Conservation (phyloP, 2,329 filamentous ascomycete genomes). For the Leptographium procerum region DNA sequence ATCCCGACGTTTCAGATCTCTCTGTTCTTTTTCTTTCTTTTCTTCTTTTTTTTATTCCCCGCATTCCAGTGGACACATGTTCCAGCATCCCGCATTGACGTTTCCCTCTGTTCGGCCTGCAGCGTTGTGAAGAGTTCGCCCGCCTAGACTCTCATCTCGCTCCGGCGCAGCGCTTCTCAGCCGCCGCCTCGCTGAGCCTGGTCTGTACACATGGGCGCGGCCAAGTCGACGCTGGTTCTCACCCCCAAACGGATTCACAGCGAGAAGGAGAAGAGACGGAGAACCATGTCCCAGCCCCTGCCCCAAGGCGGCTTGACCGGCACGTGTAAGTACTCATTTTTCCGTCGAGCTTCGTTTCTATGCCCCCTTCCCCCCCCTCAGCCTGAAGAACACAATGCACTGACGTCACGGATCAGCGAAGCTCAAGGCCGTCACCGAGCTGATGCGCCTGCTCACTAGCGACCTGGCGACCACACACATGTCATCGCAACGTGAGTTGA, state of each 20-base stretch:
- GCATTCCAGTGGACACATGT: not conserved
- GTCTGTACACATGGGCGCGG: slow-evolving; percentile 11
- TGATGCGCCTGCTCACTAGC: slow-evolving; percentile 49
- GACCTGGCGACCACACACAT: slow-evolving; percentile 53
- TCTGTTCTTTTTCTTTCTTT: not conserved
- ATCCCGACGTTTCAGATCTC: not conserved
- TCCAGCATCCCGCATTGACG: not conserved
- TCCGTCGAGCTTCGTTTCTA: no score
- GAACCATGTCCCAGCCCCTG: slow-evolving; percentile 10
- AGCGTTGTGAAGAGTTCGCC: not conserved
- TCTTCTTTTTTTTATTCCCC: not conserved
- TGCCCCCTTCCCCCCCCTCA: not conserved
- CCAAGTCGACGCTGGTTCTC: slow-evolving; percentile 11
- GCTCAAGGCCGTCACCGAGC: slow-evolving; percentile 51
- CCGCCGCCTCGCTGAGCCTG: not conserved
- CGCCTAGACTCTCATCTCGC: not conserved
- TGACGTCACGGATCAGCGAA: slow-evolving; percentile 41
- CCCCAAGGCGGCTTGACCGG: slow-evolving; percentile 25
- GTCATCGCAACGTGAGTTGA: slow-evolving; percentile 43
- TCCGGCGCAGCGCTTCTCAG: not conserved
- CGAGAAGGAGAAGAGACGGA: slow-evolving; percentile 3
- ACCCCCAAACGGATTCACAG: slow-evolving; percentile 5
- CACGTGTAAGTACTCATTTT: slow-evolving; percentile 24
- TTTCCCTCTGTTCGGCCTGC: not conserved
- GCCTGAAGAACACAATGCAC: not conserved